phyloP scores from a whole-genome alignment of 305 asterid genomes.

The Withania somnifera region DNA sequence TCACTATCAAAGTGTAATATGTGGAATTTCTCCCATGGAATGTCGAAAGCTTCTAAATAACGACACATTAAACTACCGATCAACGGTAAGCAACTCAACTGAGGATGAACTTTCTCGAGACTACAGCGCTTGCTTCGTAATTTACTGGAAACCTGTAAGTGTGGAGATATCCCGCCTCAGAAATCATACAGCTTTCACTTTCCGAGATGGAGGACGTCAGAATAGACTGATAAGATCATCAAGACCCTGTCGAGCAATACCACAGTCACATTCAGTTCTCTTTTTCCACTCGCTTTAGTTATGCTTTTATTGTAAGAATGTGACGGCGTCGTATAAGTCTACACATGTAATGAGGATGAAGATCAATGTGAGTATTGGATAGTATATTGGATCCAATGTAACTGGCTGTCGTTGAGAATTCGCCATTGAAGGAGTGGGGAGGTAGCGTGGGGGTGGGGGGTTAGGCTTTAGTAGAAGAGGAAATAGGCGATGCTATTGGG shows the following conservation, averaged over 20 bases:
- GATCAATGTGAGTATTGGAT: no score
- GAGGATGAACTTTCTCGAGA: neutral
- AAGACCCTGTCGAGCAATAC: slow-evolving; percentile 50
- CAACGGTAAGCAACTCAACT: neutral
- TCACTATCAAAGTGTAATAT: neutral
- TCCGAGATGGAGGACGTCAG: slow-evolving; percentile 78
- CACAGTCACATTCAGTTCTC: no score
- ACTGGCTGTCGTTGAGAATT: no score
- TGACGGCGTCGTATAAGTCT: no score
- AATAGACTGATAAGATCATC: slow-evolving; percentile 86
- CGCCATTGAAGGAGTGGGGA: no score
- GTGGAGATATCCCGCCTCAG: neutral
- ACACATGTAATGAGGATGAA: no score
- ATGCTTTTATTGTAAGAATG: no score
- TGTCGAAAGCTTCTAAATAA: neutral
- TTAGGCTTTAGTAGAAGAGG: no score
- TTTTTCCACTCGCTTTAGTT: no score
- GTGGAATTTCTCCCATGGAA: neutral
- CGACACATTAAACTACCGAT: neutral
- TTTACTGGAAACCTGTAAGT: neutral
- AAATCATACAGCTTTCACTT: slow-evolving; percentile 49
- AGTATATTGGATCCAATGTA: no score
- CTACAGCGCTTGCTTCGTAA: neutral
- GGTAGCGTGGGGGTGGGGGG: no score
- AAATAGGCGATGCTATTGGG: no score